A percentile compares a stretch with the other conserved stretches of the same genome.
Evolutionary conservation across 2,329 filamentous ascomycete genomes (phyloP).

Genomic region (Elsinoe fawcettii): DNA sequence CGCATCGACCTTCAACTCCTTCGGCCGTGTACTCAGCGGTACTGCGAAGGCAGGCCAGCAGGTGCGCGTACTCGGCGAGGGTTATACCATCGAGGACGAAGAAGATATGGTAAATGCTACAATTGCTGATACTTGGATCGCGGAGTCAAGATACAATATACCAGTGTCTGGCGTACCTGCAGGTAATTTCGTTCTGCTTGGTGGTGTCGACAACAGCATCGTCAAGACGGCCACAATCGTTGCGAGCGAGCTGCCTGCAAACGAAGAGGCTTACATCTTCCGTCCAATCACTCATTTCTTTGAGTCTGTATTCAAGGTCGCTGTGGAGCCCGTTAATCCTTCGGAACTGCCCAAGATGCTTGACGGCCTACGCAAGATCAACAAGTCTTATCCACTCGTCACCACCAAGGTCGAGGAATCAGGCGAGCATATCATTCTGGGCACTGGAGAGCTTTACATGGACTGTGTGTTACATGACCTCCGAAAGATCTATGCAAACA

Average conservation of each 20-base stretch:
- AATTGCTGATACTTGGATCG: conserved; percentile 79
- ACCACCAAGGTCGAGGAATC: conserved; percentile 97
- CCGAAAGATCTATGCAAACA: conserved; percentile 87
- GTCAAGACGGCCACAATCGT: conserved; percentile 94
- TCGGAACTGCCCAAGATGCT: conserved; percentile 98
- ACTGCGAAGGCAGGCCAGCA: conserved; percentile 73
- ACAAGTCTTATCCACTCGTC: conserved; percentile 94
- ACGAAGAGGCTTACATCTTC: conserved; percentile 94
- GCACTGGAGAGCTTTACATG: conserved; percentile 98
- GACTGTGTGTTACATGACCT: conserved; percentile 96
- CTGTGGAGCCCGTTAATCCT: conserved; percentile 95
- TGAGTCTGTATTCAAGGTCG: conserved; percentile 94
- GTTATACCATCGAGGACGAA: conserved; percentile 92
- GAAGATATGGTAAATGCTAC: conserved; percentile 91
- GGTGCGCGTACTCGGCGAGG: conserved; percentile 87
- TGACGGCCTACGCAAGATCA: conserved; percentile 89
- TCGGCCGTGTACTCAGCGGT: conserved; percentile 88
- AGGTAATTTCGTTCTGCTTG: conserved; percentile 85
- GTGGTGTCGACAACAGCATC: conserved; percentile 93
- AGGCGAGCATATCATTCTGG: conserved; percentile 88
- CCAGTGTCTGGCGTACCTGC: conserved; percentile 86
- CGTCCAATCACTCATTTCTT: conserved; percentile 89
- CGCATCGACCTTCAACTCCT: conserved; percentile 82
- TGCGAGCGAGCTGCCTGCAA: conserved; percentile 67
- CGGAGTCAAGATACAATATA: conserved; percentile 87